Evolutionary conservation across 75 land plant species (phyloP), one percentile per base, ranked within the genome.

Genomic region (Selaginella moellendorffii): DNA sequence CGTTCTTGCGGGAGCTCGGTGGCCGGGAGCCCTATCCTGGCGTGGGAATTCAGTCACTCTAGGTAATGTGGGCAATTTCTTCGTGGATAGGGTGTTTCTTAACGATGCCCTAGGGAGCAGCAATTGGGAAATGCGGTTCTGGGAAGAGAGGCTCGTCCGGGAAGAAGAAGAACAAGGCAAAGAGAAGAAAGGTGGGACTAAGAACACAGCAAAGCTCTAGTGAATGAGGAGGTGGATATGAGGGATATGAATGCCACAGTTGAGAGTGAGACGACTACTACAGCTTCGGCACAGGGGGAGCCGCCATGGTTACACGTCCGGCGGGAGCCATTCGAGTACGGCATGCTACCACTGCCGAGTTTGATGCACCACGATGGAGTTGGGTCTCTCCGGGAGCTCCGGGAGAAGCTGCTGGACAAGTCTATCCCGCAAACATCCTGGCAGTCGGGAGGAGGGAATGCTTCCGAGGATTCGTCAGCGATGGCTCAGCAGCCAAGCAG

Each of bases 321-420:
- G 51, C 80, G 96, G 28, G 91, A 89, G 78, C 84, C 85, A 23
- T 89, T 89, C 76, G 96, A 89, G 79, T 77, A 86, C 74, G 96
- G 96, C 46, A 84, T 89, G 53, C 77, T 89, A 29, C 96, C 96
- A 17, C 76, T 93, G 53, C 83, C 90, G 22, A 78, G 79, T 71
- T 82, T 93, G 68, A 72, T 82, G 67, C 82, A 83, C 81, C 53
- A 83, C 69, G 96, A 88, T 65, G 80, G 72, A 0, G 71, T 71
- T 67, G 66, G 68, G 54, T 73, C 82, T 31, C 79, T 89, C 24
- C 59, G 67, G 53, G 61, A 77, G 18, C 69, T 90, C 68, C 74
- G 73, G 60, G 74, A 66, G 28, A 77, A 75, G 65, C 81, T 87
- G 68, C 54, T 78, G 18, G 65, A 63, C 62, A 65, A 65, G 29